phyloP scores from a whole-genome alignment of 1,284 basidiomycete species.

The Ustilago crameri region DNA sequence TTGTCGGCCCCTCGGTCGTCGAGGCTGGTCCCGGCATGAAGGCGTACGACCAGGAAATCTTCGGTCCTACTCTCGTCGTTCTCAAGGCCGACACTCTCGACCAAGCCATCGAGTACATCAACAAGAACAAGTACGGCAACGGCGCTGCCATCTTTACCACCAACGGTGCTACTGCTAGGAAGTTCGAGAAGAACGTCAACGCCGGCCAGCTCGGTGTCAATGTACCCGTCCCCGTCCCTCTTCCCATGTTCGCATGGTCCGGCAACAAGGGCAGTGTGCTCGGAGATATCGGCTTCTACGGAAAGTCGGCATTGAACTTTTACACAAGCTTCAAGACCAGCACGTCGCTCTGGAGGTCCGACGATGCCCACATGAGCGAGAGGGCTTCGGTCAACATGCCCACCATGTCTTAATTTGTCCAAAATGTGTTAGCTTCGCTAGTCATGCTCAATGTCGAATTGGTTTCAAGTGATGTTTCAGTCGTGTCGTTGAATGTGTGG shows the following conservation, averaged over 20 bases:
- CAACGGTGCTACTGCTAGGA: conserved; percentile 92
- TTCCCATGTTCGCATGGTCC: conserved; percentile 92
- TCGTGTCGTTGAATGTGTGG: neutral
- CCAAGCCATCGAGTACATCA: conserved; percentile 76
- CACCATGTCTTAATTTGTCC: conserved; percentile 51
- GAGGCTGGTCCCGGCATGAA: conserved; percentile 84
- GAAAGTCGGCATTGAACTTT: conserved; percentile 58
- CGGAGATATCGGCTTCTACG: conserved; percentile 71
- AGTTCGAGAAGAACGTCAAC: conserved; percentile 88
- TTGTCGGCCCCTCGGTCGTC: conserved; percentile 91
- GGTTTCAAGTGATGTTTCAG: neutral
- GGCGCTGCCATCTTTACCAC: conserved; percentile 97
- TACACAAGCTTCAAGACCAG: conserved; percentile 61
- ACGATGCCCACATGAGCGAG: conserved; percentile 49
- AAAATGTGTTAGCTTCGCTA: neutral
- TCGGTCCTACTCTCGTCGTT: conserved; percentile 88
- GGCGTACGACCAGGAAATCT: conserved; percentile 86
- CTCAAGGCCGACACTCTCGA: conserved; percentile 86
- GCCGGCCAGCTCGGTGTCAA: conserved; percentile 86
- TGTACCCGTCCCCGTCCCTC: conserved; percentile 82
- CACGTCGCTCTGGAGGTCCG: conserved; percentile 52
- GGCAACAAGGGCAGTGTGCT: conserved; percentile 89
- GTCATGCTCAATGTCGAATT: too few relatives aligned
- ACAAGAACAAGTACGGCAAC: conserved; percentile 73
- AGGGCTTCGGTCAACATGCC: conserved; percentile 61